These are phyloP conservation scores for Xylaria scruposa DNA, from an alignment of 495 filamentous ascomycete species.

Conservation along the genomic window DNA sequence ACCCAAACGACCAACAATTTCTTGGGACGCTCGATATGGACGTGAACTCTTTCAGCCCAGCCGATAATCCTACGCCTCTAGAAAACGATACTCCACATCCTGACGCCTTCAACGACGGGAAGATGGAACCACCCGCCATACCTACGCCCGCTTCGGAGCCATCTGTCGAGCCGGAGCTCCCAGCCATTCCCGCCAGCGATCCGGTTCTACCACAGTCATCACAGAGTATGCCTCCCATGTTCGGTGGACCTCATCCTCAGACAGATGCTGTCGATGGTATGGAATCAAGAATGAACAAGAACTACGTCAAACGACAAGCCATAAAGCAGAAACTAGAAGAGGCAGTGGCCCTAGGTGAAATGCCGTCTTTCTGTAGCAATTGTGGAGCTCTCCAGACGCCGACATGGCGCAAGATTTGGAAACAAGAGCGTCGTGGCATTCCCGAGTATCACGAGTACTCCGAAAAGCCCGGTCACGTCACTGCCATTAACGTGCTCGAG, in stretches of 20 bases:
- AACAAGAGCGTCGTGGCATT: conserved; percentile 66
- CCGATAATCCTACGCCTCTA: conserved; percentile 13
- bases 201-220: conserved; percentile 54
- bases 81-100: conserved; percentile 18
- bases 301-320: conserved; percentile 61
- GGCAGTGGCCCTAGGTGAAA: conserved; percentile 71
- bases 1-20: conserved; percentile 28
- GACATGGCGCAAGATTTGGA: conserved; percentile 91
- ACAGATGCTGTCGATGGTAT: conserved; percentile 40
- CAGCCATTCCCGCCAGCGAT: conserved; percentile 63
- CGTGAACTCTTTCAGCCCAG: conserved; percentile 23
- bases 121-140: conserved; percentile 29
- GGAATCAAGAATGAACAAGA: conserved; percentile 51
- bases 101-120: conserved; percentile 10
- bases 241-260: conserved; percentile 40
- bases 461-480: conserved; percentile 67
- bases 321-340: conserved; percentile 70
- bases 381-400: conserved; percentile 95
- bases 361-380: conserved; percentile 86
- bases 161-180: conserved; percentile 41
- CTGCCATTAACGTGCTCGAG: conserved; percentile 69
- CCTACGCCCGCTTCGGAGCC: conserved; percentile 22
- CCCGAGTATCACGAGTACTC: conserved; percentile 68
- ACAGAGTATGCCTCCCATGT: conserved; percentile 59
- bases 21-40: conserved; percentile 12